A percentile compares a stretch with the other conserved stretches of the same genome.
Evolutionary conservation across 257 asterid genomes (phyloP).

Genomic region (Avicennia marina): DNA sequence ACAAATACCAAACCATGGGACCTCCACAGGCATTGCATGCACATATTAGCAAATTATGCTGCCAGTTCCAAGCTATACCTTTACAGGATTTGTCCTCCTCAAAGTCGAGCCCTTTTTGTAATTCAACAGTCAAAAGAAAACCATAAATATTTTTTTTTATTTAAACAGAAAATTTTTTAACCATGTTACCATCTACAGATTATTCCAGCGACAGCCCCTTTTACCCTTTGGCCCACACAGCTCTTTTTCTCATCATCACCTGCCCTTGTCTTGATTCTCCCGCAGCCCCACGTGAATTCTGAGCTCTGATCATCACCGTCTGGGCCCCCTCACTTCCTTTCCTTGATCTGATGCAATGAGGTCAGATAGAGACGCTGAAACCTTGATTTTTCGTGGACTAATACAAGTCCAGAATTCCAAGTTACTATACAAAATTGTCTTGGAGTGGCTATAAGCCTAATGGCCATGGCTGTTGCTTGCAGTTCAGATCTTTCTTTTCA

Average conservation of each 20-base stretch:
- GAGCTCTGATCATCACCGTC: background rate
- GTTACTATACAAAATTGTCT: conserved; percentile 43
- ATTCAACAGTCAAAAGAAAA: background rate
- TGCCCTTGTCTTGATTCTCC: too few relatives aligned
- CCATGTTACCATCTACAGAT: too few relatives aligned
- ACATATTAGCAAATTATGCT: background rate
- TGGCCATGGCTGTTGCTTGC: background rate
- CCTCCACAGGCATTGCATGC: too few relatives aligned
- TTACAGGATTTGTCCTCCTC: background rate
- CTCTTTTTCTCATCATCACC: conserved; percentile 1
- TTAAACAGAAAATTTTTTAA: too few relatives aligned
- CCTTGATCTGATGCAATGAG: background rate
- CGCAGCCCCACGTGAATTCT: conserved; percentile 20
- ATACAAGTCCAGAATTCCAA: background rate
- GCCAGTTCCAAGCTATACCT: background rate
- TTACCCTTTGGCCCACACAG: background rate
- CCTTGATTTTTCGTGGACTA: background rate
- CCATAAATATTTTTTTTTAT: too few relatives aligned
- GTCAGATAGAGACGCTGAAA: background rate
- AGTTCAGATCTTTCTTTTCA: background rate
- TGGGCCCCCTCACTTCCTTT: conserved; percentile 3
- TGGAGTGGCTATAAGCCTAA: too few relatives aligned
- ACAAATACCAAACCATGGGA: too few relatives aligned
- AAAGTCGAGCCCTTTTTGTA: background rate
- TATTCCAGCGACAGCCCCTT: background rate